Base-by-base conservation (phyloP, 495 filamentous ascomycete genomes). In the Annulohypoxylon moriforme region DNA sequence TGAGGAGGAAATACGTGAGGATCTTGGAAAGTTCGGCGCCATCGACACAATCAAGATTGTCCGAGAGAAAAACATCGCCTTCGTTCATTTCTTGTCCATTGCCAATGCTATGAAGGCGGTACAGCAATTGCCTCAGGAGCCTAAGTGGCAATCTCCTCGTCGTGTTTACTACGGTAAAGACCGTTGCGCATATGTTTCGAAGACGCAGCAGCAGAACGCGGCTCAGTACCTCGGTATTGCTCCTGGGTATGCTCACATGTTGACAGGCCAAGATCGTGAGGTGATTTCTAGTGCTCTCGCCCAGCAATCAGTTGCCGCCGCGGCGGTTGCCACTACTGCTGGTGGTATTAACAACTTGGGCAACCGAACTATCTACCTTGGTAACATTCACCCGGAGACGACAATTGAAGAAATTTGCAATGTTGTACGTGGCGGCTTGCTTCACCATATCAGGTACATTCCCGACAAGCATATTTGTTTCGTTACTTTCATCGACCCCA, bases 381-480 rank as follows among this genome's bases (percentile, higher is more conserved):
- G 96, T 69, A 99, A 99, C 81, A 99, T 99, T 72, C 96, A 99
- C 79, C 96, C 96, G 0, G 96, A 99, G 81, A 99, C 96, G 1
- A 98, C 96, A 1, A 95, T 98, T 72, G 96, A 98, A 81, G 96
- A 97, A 79, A 98, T 98, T 78, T 98, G 94, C 84, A 98, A 98
- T 75, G 94, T 98, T 52, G 94, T 98, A 27, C 90, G 94, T 55
- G 94, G 94, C 46, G 94, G 94, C 68, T 84, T 98, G 65, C 84
- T 99, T 75, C 96, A 99, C 78, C 96, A 99, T 79, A 96, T 99
- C 80, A 93, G 96, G 60, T 99, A 98, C 82, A 99, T 99, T 73
- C 96, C 96, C 25, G 96, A 99, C 84, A 99, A 99, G 86, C 96
- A 99, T 81, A 99, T 98, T 74, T 99, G 96, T 85, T 99, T 99